These are phyloP conservation scores for Porphyrellus cyaneotinctus DNA, from an alignment of 768 basidiomycete genomes.

Conservation along the genomic window DNA sequence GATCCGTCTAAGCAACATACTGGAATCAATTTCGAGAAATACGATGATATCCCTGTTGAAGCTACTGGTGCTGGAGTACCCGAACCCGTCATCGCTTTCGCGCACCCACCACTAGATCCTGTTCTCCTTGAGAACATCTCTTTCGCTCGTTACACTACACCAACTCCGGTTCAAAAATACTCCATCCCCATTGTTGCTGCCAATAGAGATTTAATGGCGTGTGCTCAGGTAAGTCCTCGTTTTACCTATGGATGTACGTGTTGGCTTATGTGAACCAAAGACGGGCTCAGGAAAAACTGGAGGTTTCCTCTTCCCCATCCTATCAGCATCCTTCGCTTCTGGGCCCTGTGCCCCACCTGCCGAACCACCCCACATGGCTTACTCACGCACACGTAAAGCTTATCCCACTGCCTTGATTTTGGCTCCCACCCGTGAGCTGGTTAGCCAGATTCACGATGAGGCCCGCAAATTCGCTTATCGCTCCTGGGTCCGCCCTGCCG, in stretches of 20 bases:
- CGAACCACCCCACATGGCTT: constrained; percentile 42
- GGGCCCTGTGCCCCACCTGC: constrained; percentile 76
- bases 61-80: constrained; percentile 97
- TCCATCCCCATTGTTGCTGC: constrained; percentile 96
- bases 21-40: constrained; percentile 99
- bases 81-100: constrained; percentile 86
- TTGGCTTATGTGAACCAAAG: constrained; percentile 40
- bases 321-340: constrained; percentile 83
- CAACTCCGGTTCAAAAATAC: constrained; percentile 99
- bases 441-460: constrained; percentile 99
- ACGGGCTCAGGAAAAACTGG: constrained; percentile 99
- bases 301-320: constrained; percentile 98
- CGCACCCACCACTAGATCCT: constrained; percentile 83
- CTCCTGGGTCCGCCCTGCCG: constrained; percentile 98
- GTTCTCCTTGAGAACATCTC: constrained; percentile 94
- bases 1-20: constrained; percentile 90
- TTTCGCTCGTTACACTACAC: constrained; percentile 88
- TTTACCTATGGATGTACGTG: constrained; percentile 4
- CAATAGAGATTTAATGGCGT: constrained; percentile 90
- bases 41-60: constrained; percentile 99
- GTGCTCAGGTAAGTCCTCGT: constrained; percentile 65
- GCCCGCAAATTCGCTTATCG: constrained; percentile 99
- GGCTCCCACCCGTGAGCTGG: constrained; percentile 97
- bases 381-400: constrained; percentile 77
- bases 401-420: constrained; percentile 97